Base-by-base conservation (phyloP, 2,329 filamentous ascomycete genomes). In the Botrytis porri region DNA sequence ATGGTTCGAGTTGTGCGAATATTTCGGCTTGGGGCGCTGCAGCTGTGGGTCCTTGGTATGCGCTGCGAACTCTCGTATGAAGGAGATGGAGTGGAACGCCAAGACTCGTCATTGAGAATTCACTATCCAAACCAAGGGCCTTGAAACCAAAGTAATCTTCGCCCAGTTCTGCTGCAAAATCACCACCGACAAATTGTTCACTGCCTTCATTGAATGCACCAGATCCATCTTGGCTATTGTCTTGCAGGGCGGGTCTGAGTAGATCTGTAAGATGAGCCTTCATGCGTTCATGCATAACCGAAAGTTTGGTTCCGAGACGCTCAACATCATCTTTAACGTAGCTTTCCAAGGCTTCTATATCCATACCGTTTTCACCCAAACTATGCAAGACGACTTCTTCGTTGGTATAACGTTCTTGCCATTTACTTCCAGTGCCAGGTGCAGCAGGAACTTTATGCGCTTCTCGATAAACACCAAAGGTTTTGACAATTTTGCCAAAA, bases 61-160 rank as follows among this genome's bases (percentile, higher is more conserved):
- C 92, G 80, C 87, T 95, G 80, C 94, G 91, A 79, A 99, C 93
- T 78, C 95, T 90, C 77, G 93, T 94, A 81, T 98, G 96, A 41
- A 99, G 88, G 32, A 99, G 88, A 83, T 99, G 96, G 73, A 99
- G 87, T 37, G 97, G 96, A 51, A 99, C 96, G 70, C 93, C 95
- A 75, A 98, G 88, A 77, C 92, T 92, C 45, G 95, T 91, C 75
- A 96, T 87, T 29, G 95, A 95, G 80, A 98, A 92, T 81, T 99
- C 96, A 78, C 90, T 92, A 79, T 97, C 94, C 73, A 99, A 87
- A 61, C 96, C 96, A 63, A 99, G 88, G 74, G 97, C 95, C 81
- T 94, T 95, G 88, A 99, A 98, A 41, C 96, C 96, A 80, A 99
- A 99, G 88, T 98, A 99, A 83, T 99, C 96, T 84, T 99, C 96